phyloP scores from a whole-genome alignment of 257 asterid species.

The Galeopsis tetrahit region DNA sequence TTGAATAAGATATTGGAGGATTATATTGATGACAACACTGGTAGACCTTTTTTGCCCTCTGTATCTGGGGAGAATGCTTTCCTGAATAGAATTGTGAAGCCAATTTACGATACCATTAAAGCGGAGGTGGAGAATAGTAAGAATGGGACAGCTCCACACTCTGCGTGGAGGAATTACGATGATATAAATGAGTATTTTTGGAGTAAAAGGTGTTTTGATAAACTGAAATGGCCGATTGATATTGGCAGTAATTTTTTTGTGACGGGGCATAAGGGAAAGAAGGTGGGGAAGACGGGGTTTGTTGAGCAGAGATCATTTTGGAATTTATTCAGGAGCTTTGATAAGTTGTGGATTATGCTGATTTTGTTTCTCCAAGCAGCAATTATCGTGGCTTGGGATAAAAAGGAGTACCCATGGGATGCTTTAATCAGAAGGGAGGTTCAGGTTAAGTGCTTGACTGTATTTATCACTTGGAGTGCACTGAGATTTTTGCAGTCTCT shows the following conservation, averaged over 20 bases:
- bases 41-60: slow-evolving; percentile 85
- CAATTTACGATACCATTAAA: slow-evolving; percentile 74
- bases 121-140: slow-evolving; percentile 85
- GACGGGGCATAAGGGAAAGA: slow-evolving; percentile 76
- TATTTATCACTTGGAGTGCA: slow-evolving; percentile 85
- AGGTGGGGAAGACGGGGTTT: slow-evolving; percentile 97
- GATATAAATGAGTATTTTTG: slow-evolving; percentile 96
- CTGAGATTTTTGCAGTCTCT: slow-evolving; percentile 89
- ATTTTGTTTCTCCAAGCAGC: slow-evolving; percentile 87
- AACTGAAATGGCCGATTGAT: slow-evolving; percentile 93
- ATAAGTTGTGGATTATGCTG: slow-evolving; percentile 94
- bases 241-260: slow-evolving; percentile 81
- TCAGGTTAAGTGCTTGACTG: slow-evolving; percentile 85
- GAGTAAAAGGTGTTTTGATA: slow-evolving; percentile 93
- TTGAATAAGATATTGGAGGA: slow-evolving; percentile 91
- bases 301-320: slow-evolving; percentile 96
- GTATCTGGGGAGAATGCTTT: slow-evolving; percentile 85
- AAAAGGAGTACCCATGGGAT: slow-evolving; percentile 73
- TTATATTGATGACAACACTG: slow-evolving; percentile 92
- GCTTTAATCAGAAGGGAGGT: slow-evolving; percentile 62
- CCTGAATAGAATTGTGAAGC: slow-evolving; percentile 72
- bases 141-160: slow-evolving; percentile 95
- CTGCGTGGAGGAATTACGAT: slow-evolving; percentile 97
- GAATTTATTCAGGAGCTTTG: slow-evolving; percentile 93
- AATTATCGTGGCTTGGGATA: slow-evolving; percentile 87